phyloP scores from a whole-genome alignment of 2,329 filamentous ascomycete genomes.

The Alternaria sp. region DNA sequence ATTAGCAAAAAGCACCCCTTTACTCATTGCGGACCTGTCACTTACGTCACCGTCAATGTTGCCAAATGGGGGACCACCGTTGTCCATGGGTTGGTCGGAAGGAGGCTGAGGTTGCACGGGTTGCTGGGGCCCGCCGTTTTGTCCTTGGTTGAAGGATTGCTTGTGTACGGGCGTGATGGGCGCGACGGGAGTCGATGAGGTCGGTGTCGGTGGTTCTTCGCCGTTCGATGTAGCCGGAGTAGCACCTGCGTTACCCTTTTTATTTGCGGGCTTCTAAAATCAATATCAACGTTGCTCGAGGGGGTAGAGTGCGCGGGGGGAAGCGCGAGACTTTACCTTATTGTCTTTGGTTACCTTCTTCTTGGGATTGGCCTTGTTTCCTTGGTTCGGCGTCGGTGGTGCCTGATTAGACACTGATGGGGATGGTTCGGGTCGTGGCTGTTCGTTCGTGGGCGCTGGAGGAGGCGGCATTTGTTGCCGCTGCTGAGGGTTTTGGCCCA shows the following conservation, averaged over 20 bases:
- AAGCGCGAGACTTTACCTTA: constrained; percentile 66
- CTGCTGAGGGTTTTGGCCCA: constrained; percentile 74
- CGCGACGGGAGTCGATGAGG: constrained; percentile 58
- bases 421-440: constrained; percentile 57
- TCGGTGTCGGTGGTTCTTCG: constrained; percentile 58
- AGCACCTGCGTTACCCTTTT: constrained; percentile 50
- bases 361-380: constrained; percentile 76
- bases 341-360: constrained; percentile 76
- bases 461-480: constrained; percentile 65
- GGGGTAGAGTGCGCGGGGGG: neutral
- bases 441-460: constrained; percentile 54
- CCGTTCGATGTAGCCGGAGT: constrained; percentile 54
- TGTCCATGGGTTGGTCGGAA: constrained; percentile 47
- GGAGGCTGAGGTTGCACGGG: constrained; percentile 45
- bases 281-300: constrained; percentile 46
- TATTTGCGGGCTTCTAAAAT: constrained; percentile 52
- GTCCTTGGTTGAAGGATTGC: constrained; percentile 47
- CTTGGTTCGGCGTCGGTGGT: constrained; percentile 78
- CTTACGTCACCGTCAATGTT: constrained; percentile 50
- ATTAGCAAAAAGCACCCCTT: constrained; percentile 5
- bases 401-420: constrained; percentile 59
- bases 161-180: constrained; percentile 57
- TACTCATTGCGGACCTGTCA: neutral
- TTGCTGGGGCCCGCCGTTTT: constrained; percentile 46
- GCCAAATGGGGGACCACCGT: constrained; percentile 50